Evolutionary conservation across 2,329 filamentous ascomycete species (phyloP).

Genomic region (Didymella sp.): DNA sequence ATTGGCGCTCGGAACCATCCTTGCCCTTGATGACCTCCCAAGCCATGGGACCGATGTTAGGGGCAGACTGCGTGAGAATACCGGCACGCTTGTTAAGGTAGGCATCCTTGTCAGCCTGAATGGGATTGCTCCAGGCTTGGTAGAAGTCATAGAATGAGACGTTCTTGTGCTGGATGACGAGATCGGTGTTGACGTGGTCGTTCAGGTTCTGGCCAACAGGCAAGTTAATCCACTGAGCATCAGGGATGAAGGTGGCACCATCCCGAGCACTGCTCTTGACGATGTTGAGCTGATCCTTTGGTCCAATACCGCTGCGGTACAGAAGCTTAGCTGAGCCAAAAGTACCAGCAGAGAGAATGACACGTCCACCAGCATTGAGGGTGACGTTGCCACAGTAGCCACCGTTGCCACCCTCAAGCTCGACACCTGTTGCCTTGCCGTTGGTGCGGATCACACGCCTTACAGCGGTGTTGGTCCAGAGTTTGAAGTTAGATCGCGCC

Average conservation of each 20-base stretch:
- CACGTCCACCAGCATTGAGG: slow-evolving; percentile 66
- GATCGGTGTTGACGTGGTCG: slow-evolving; percentile 65
- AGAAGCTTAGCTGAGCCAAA: slow-evolving; percentile 75
- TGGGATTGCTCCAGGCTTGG: slow-evolving; percentile 60
- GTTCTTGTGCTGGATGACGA: slow-evolving; percentile 60
- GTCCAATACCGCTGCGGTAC: slow-evolving; percentile 73
- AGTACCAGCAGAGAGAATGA: slow-evolving; percentile 71
- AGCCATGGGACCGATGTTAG: slow-evolving; percentile 69
- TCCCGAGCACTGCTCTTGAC: slow-evolving; percentile 55
- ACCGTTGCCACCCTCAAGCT: slow-evolving; percentile 68
- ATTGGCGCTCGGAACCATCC: slow-evolving; percentile 67
- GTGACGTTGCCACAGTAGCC: slow-evolving; percentile 67
- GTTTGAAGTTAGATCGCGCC: slow-evolving; percentile 67
- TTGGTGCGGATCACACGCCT: slow-evolving; percentile 69
- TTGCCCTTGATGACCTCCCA: slow-evolving; percentile 64
- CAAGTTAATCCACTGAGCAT: slow-evolving; percentile 58
- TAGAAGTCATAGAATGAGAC: slow-evolving; percentile 71
- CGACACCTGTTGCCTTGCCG: slow-evolving; percentile 69
- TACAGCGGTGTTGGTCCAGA: slow-evolving; percentile 72
- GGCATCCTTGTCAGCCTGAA: slow-evolving; percentile 48
- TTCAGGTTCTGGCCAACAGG: slow-evolving; percentile 60
- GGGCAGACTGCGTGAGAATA: slow-evolving; percentile 68
- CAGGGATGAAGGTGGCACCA: slow-evolving; percentile 53
- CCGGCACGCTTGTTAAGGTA: slow-evolving; percentile 61
- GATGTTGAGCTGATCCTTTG: slow-evolving; percentile 56